A percentile compares a stretch with the other conserved stretches of the same genome.
Evolutionary conservation across 352 stramenopile genomes (phyloP).

Genomic region (Pythium chondricola): DNA sequence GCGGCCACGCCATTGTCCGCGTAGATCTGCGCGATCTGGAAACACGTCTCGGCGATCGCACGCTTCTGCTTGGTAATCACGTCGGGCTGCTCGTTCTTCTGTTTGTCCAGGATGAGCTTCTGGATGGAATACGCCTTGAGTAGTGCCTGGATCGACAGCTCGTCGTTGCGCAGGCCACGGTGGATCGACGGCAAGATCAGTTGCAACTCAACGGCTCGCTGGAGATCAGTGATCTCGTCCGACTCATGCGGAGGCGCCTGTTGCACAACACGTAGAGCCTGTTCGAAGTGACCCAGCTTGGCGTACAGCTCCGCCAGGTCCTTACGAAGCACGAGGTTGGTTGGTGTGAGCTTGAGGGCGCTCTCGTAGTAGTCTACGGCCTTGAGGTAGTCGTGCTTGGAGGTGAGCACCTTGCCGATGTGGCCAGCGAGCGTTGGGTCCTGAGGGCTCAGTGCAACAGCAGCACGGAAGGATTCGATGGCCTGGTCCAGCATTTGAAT

Average conservation of each 20-base stretch:
- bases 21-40: constrained; percentile 73
- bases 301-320: constrained; percentile 89
- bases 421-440: constrained; percentile 75
- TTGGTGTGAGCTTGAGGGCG: constrained; percentile 71
- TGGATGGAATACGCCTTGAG: constrained; percentile 81
- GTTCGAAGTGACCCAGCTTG: constrained; percentile 82
- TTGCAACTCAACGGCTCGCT: constrained; percentile 67
- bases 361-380: constrained; percentile 93
- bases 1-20: constrained; percentile 17
- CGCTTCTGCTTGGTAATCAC: constrained; percentile 66
- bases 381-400: constrained; percentile 92
- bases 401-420: constrained; percentile 88
- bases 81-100: constrained; percentile 78
- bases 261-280: constrained; percentile 76
- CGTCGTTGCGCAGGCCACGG: constrained; percentile 51
- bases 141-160: constrained; percentile 74
- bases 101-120: constrained; percentile 75
- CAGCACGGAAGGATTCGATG: constrained; percentile 69
- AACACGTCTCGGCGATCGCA: constrained; percentile 80
- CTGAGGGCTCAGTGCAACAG: constrained; percentile 44
- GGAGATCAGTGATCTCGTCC: constrained; percentile 58
- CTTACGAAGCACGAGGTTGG: constrained; percentile 77
- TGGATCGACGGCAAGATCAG: constrained; percentile 80
- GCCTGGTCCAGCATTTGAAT: constrained; percentile 90
- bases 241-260: constrained; percentile 57